Evolutionary conservation across 495 filamentous ascomycete species (phyloP).

Genomic region (Chlorociboria aeruginascens): DNA sequence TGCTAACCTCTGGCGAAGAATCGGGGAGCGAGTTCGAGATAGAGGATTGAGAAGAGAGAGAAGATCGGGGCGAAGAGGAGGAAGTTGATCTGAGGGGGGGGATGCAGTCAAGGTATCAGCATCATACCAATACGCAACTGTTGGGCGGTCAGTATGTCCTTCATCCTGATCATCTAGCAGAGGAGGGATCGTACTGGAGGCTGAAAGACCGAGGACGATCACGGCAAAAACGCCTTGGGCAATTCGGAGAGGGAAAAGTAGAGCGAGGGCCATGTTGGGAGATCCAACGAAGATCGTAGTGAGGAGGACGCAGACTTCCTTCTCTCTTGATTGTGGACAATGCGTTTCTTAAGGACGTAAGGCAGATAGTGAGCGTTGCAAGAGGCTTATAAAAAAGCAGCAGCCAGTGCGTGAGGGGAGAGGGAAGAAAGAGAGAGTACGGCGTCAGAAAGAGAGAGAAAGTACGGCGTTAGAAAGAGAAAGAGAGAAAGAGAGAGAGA

Average conservation of each 20-base stretch:
- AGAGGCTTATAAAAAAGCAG: too few species aligned
- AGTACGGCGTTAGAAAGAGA: too few species aligned
- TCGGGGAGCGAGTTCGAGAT: slow-evolving; percentile 51
- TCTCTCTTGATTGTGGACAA: too few species aligned
- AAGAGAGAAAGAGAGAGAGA: too few species aligned
- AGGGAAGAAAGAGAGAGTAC: too few species aligned
- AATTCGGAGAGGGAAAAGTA: slow-evolving; percentile 17
- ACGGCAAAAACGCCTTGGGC: slow-evolving; percentile 51
- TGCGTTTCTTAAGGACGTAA: too few species aligned
- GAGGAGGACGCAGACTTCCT: too few species aligned
- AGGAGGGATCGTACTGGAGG: slow-evolving; percentile 45
- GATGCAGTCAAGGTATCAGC: slow-evolving; percentile 29
- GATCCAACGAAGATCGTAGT: too few species aligned
- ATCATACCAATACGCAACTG: slow-evolving; percentile 42
- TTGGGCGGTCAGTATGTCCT: neutral
- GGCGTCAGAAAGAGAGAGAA: too few species aligned
- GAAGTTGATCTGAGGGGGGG: slow-evolving; percentile 54
- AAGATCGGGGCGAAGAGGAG: slow-evolving; percentile 56
- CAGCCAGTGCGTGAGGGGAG: too few species aligned
- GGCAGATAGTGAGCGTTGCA: too few species aligned
- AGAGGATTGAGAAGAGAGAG: slow-evolving; percentile 51
- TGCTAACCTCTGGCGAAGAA: slow-evolving; percentile 31
- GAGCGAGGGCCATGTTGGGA: slow-evolving; percentile 14
- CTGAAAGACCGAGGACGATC: slow-evolving; percentile 54
- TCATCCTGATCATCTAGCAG: neutral